Percentiles rank a stretch among this genome's conserved stretches.
Evolutionary conservation across 2,329 filamentous ascomycete genomes (phyloP).

Genomic region (Fusarium cicatricum): DNA sequence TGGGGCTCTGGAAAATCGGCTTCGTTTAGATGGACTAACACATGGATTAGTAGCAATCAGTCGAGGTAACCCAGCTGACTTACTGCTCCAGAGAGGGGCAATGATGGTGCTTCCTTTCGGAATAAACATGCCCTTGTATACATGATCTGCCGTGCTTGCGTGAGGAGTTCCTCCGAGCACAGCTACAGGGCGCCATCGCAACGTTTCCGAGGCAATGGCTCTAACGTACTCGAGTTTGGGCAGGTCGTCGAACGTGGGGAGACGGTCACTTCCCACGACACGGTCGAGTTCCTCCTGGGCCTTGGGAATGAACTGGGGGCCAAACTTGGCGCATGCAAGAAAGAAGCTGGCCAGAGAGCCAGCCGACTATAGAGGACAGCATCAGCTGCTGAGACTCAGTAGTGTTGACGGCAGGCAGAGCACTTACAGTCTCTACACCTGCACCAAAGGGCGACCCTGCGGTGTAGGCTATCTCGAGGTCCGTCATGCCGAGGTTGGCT

Average conservation of each 20-base stretch:
- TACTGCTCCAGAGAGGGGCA: constrained; percentile 54
- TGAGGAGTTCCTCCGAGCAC: constrained; percentile 56
- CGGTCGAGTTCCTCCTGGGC: constrained; percentile 50
- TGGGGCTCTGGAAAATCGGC: constrained; percentile 52
- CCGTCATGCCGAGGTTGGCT: constrained; percentile 50
- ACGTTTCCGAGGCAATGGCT: constrained; percentile 50
- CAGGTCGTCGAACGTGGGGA: constrained; percentile 51
- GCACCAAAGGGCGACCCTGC: constrained; percentile 56
- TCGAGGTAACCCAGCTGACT: constrained; percentile 8
- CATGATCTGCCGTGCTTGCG: constrained; percentile 53
- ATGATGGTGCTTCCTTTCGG: constrained; percentile 54
- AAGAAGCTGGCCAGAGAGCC: constrained; percentile 59
- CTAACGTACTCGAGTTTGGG: constrained; percentile 45
- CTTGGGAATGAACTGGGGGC: constrained; percentile 57
- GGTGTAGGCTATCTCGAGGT: constrained; percentile 54
- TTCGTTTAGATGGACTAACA: constrained; percentile 51
- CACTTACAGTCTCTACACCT: constrained; percentile 52
- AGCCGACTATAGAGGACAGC: constrained; percentile 45
- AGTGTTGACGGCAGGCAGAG: rapidly evolving
- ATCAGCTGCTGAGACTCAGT: background rate
- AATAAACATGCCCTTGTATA: constrained; percentile 55
- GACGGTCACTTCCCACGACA: constrained; percentile 47
- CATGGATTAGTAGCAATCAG: rapidly evolving
- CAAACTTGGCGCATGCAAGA: constrained; percentile 61
- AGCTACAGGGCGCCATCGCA: constrained; percentile 53